Base-by-base conservation (phyloP, 495 filamentous ascomycete genomes). In the Corynascus novoguineensis region DNA sequence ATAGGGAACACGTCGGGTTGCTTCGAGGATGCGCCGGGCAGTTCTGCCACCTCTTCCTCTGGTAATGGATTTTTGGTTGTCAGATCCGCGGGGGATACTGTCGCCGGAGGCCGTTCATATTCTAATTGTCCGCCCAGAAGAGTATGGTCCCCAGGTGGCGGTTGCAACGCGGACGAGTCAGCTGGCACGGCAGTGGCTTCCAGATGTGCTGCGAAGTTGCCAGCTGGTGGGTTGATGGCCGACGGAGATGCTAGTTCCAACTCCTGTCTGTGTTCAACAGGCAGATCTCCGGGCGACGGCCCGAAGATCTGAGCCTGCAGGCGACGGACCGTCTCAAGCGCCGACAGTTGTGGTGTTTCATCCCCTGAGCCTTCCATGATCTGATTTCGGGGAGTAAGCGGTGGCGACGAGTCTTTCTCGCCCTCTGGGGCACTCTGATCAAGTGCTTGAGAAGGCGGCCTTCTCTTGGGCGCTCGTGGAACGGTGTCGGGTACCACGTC, bases 81-180 rank as follows among this genome's bases (percentile, higher is more conserved):
- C 21, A 76, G 46, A 50, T 64, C 62, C 25, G 73, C 70, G 5
- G 74, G 74, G 9, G 73, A 68, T 25, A 76, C 62, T 4, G 73
- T 75, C 21, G 50, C 57, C 12, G 69, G 65, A 32, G 51, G 42
- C 25, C 58, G 60, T 17, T 62, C 48, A 14, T 47, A 58, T n/a
- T 50, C 55, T 15, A 55, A 8, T 0, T 57, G 45, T 28, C 22
- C 25, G 14, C 25, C 15, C n/a, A 24, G 53, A n/a, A 60, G 31
- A 29, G 53, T 50, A 17, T 52, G 49, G 17, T 52, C 52, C 5
- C 11, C 37, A 19, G 49, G 17, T 1, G 53, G 35, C 19, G 41
- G 44, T 9, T 53, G n/a, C 10, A 19, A 21, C 17, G n/a, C 48
- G 17, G 48, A 25, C 31, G 17, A 35, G 40, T 54, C n/a, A 1